These are phyloP conservation scores for Vachellia collinsii DNA, from an alignment of 306 rosid genomes.

Conservation along the genomic window DNA sequence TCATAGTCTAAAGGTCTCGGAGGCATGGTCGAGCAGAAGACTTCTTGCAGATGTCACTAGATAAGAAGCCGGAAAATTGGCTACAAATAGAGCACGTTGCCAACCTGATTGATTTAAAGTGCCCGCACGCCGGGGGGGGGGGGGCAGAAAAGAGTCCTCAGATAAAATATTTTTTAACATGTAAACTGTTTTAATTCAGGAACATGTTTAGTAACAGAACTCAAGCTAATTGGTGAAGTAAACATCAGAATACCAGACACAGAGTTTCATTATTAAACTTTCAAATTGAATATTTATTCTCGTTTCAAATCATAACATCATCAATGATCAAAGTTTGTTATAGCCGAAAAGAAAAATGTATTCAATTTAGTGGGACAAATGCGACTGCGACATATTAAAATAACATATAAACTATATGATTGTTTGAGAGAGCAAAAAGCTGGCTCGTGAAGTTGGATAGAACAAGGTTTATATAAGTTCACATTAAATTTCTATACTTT, in stretches of 20 bases:
- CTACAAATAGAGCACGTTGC: conserved; percentile 37
- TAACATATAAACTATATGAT: not conserved
- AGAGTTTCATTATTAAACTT: not conserved
- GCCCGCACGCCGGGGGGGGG: not conserved
- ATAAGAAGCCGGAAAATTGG: conserved; percentile 23
- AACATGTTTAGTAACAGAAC: conserved; percentile 6
- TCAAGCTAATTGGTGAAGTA: conserved; percentile 14
- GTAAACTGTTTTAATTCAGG: conserved; percentile 14
- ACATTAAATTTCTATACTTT: not conserved
- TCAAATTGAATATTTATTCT: not conserved
- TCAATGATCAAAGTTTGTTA: conserved; percentile 1
- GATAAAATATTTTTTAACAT: not conserved
- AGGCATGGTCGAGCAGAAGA: conserved; percentile 66
- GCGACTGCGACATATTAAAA: conserved; percentile 5
- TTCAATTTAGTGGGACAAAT: conserved; percentile 22
- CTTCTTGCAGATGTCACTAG: conserved; percentile 41
- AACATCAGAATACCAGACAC: not conserved
- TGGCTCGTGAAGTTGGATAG: not conserved
- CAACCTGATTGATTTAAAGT: conserved; percentile 42
- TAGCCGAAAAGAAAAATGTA: not conserved
- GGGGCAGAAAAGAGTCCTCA: not conserved
- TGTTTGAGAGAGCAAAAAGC: not conserved
- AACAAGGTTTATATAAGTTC: not conserved
- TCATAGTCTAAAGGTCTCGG: conserved; percentile 78
- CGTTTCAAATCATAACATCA: conserved; percentile 15